These are phyloP conservation scores for Ceratocystis lukuohia DNA, from an alignment of 2,329 filamentous ascomycete species.

Conservation along the genomic window DNA sequence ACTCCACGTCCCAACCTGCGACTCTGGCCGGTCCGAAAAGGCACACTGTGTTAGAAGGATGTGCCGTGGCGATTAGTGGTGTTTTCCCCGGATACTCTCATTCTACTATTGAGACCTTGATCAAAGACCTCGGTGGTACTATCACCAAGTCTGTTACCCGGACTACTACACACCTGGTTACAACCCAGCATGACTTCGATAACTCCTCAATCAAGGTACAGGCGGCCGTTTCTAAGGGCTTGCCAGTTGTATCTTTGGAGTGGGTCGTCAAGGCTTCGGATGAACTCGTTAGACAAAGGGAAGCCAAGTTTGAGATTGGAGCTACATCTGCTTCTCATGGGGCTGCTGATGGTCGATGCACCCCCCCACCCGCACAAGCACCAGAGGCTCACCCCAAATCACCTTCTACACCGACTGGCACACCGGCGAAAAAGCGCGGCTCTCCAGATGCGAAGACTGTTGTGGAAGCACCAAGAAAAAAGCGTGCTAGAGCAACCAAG, in stretches of 20 bases:
- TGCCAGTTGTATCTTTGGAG: constrained; percentile 43
- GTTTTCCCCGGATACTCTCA: constrained; percentile 44
- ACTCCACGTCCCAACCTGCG: neutral
- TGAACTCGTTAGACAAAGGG: constrained; percentile 22
- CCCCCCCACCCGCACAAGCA: neutral
- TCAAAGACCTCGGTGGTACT: constrained; percentile 37
- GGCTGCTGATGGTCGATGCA: neutral
- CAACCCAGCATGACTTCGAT: constrained; percentile 39
- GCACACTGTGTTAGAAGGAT: constrained; percentile 26
- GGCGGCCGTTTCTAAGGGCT: constrained; percentile 32
- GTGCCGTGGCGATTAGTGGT: constrained; percentile 45
- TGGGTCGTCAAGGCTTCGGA: constrained; percentile 49
- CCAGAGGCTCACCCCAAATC: neutral
- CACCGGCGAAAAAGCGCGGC: neutral
- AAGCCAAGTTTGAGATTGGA: constrained; percentile 17
- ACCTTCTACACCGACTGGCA: neutral
- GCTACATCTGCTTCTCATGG: constrained; percentile 20
- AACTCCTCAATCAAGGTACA: constrained; percentile 39
- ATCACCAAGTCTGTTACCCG: constrained; percentile 36
- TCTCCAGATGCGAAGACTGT: neutral
- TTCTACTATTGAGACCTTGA: constrained; percentile 32
- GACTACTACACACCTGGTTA: constrained; percentile 43
- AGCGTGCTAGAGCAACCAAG: neutral
- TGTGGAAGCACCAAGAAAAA: neutral
- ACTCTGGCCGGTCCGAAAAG: neutral